Evolutionary conservation across 139 green algal genomes (phyloP).

Genomic region (Closterium sp.): DNA sequence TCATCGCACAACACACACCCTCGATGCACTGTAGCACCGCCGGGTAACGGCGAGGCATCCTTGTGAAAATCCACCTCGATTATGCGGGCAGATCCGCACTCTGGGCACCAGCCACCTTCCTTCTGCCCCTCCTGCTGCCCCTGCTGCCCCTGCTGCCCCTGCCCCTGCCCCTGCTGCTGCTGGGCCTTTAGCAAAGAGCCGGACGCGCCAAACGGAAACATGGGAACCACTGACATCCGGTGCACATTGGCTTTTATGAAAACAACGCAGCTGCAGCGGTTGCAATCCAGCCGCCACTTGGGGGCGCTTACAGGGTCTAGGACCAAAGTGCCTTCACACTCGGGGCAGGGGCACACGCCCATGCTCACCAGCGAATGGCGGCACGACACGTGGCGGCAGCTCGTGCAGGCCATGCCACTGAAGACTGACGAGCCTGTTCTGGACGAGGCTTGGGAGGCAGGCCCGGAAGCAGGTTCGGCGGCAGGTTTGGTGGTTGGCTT

Average conservation of each 20-base stretch:
- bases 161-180: neutral
- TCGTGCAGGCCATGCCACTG: conserved; percentile 76
- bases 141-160: neutral
- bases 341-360: conserved; percentile 50
- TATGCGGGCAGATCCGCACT: conserved; percentile 18
- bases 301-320: conserved; percentile 77
- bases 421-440: neutral
- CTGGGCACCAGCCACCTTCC: conserved; percentile 18
- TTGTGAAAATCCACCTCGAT: conserved; percentile 53
- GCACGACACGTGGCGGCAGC: conserved; percentile 75
- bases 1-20: conserved; percentile 74
- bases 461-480: conserved; percentile 9
- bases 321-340: conserved; percentile 65
- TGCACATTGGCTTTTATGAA: conserved; percentile 65
- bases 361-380: conserved; percentile 58
- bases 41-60: conserved; percentile 20
- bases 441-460: neutral
- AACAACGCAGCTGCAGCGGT: conserved; percentile 77
- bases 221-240: neutral
- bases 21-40: conserved; percentile 33
- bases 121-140: neutral
- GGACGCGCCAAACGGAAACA: neutral
- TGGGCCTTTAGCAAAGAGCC: neutral
- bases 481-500: conserved; percentile 22
- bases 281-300: conserved; percentile 81